Base-by-base conservation (phyloP, 805 yeast genomes). In the Barnettozyma siamensis region DNA sequence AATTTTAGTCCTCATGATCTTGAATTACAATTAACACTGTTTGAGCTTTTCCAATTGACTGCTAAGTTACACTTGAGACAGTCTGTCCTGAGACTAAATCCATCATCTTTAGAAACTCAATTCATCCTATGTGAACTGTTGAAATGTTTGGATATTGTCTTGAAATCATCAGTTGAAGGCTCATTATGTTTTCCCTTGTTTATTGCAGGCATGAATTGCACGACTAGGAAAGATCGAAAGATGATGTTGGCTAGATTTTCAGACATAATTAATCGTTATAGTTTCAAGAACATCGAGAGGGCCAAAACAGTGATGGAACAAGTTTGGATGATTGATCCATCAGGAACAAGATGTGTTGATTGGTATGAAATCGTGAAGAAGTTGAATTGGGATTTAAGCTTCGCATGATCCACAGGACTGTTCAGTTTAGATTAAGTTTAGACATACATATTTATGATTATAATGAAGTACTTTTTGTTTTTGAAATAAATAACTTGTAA, bases 331-430 rank as follows among this genome's bases (percentile, higher is more conserved):
- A 67, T 55, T 63, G 59, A 70, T 44, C 59, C 60, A 2, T 54
- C 64, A 8, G 91, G 93, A 0, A 71, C 75, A 20, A 66, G 63
- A 41, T 78, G 75, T 46, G 76, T 83, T 30, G 89, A 85, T 57
- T 85, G 94, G 93, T 76, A 76, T 54, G 73, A 69, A 27, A 70
- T 83, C 34, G 77, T 85, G 31, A 75, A 76, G 45, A 70, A 70
- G 11, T 62, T 82, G 37, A 86, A 84, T 3, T 84, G 93, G 91
- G 86, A 84, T 55, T 64, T 86, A 35, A 81, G 83, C 59, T 85
- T 84, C 67, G 93, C 89, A 13, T 62, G 34, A 48, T 6, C 12
- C n/a, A n/a, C n/a, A n/a, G n/a, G n/a, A n/a, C n/a, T n/a, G n/a
- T n/a, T n/a, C n/a, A n/a, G n/a, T n/a, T n/a, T n/a, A n/a, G n/a